phyloP scores from a whole-genome alignment of 306 rosid species.

The Quillaja saponaria region DNA sequence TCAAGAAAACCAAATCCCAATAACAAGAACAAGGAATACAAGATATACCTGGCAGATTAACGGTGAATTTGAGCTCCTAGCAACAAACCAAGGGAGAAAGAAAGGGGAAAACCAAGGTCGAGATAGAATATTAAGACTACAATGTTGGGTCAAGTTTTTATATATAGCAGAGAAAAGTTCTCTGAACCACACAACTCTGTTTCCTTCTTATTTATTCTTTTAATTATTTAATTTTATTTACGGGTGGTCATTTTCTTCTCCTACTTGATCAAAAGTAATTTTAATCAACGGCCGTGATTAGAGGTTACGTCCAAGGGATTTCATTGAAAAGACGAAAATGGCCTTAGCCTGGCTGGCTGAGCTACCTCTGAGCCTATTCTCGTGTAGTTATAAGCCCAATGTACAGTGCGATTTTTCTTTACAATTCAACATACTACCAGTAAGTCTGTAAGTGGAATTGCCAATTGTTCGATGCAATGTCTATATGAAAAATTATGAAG shows the following conservation, averaged over 20 bases:
- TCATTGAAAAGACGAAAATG: no score
- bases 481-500: no score
- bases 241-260: no score
- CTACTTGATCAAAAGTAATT: no score
- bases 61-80: neutral
- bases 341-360: neutral
- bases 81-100: neutral
- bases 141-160: neutral
- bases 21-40: neutral
- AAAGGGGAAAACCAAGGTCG: neutral
- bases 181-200: conserved; percentile 21
- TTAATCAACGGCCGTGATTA: neutral
- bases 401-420: no score
- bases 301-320: neutral
- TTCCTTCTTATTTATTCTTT: neutral
- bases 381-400: no score
- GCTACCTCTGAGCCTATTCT: no score
- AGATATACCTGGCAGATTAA: neutral
- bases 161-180: conserved; percentile 27
- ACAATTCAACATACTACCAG: no score
- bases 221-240: no score
- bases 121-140: neutral
- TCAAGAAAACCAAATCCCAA: neutral
- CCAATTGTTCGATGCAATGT: conserved; percentile 40
- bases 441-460: no score